These are phyloP conservation scores for Yamadazyma paraphyllophila DNA, from an alignment of 805 yeast species.

Conservation along the genomic window DNA sequence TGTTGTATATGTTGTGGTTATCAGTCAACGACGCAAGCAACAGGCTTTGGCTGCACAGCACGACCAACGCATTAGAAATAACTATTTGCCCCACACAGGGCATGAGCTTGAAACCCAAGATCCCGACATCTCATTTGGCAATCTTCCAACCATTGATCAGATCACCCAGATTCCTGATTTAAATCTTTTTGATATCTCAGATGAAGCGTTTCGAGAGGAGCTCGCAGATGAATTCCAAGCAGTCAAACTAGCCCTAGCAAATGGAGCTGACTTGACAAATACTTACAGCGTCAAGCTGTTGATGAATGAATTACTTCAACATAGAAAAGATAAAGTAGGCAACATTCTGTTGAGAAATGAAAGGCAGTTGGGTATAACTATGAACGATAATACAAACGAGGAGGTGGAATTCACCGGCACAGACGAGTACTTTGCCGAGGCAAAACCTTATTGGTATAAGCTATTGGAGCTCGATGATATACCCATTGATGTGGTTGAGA, in stretches of 20 bases:
- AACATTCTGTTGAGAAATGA: slow-evolving; percentile 9
- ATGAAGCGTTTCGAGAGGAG: slow-evolving; percentile 14
- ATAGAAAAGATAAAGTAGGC: slow-evolving; percentile 10
- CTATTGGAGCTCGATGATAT: background rate
- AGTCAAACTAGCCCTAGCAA: slow-evolving; percentile 9
- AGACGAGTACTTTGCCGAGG: background rate
- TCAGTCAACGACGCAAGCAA: slow-evolving; percentile 19
- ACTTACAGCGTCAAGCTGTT: slow-evolving; percentile 28
- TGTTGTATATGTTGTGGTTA: slow-evolving; percentile 46
- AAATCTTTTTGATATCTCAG: slow-evolving; percentile 20
- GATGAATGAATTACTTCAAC: slow-evolving; percentile 27
- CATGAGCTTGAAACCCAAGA: background rate
- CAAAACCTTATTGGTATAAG: background rate
- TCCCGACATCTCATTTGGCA: background rate
- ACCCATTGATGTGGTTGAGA: background rate
- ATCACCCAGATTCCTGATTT: slow-evolving; percentile 26
- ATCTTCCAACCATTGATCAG: slow-evolving; percentile 7
- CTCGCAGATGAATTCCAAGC: slow-evolving; percentile 13
- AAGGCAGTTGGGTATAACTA: slow-evolving; percentile 11
- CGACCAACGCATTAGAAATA: slow-evolving; percentile 12
- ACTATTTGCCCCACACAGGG: slow-evolving; percentile 15
- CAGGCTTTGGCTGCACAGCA: slow-evolving; percentile 24
- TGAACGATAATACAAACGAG: slow-evolving; percentile 1
- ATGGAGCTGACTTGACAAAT: slow-evolving; percentile 10
- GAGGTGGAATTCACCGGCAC: background rate